These are phyloP conservation scores for Pinus albicaulis DNA, from an alignment of 75 land plant species.

Conservation along the genomic window DNA sequence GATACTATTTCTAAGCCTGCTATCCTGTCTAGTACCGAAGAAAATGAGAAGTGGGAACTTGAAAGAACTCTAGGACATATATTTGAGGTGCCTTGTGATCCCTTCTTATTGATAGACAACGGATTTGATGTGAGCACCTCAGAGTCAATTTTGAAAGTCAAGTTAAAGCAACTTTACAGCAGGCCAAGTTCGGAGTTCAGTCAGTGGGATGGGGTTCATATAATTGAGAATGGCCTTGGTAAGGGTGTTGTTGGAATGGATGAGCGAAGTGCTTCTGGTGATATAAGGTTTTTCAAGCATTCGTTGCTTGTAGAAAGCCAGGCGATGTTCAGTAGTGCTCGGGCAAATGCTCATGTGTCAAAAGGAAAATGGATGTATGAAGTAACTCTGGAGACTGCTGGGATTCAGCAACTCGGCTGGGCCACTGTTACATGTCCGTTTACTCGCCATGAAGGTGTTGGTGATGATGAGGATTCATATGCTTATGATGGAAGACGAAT, in stretches of 20 bases:
- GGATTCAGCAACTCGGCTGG: slow-evolving; percentile 96
- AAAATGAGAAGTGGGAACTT: slow-evolving; percentile 44
- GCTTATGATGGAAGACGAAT: slow-evolving; percentile 93
- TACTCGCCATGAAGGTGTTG: slow-evolving; percentile 88
- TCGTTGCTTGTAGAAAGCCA: slow-evolving; percentile 69
- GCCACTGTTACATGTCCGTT: slow-evolving; percentile 81
- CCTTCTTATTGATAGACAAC: slow-evolving; percentile 12
- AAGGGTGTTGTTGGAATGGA: slow-evolving; percentile 46
- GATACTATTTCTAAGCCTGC: slow-evolving; percentile 26
- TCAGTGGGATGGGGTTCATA: slow-evolving; percentile 49
- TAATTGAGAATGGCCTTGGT: slow-evolving; percentile 23
- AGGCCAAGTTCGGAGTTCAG: neutral
- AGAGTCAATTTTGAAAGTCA: slow-evolving; percentile 27
- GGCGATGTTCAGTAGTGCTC: slow-evolving; percentile 82
- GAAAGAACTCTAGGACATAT: slow-evolving; percentile 72
- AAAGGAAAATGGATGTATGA: slow-evolving; percentile 98
- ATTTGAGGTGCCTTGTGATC: slow-evolving; percentile 55
- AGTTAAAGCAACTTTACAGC: slow-evolving; percentile 4
- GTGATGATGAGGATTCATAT: slow-evolving; percentile 94
- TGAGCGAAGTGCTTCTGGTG: slow-evolving; percentile 63
- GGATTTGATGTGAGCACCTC: slow-evolving; percentile 21
- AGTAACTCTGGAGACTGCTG: slow-evolving; percentile 83
- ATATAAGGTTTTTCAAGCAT: slow-evolving; percentile 35
- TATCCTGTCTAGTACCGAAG: slow-evolving; percentile 53
- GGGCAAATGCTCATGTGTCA: slow-evolving; percentile 82